Base-by-base conservation (phyloP, 306 rosid species). In the Cucurbita argyrosperma region DNA sequence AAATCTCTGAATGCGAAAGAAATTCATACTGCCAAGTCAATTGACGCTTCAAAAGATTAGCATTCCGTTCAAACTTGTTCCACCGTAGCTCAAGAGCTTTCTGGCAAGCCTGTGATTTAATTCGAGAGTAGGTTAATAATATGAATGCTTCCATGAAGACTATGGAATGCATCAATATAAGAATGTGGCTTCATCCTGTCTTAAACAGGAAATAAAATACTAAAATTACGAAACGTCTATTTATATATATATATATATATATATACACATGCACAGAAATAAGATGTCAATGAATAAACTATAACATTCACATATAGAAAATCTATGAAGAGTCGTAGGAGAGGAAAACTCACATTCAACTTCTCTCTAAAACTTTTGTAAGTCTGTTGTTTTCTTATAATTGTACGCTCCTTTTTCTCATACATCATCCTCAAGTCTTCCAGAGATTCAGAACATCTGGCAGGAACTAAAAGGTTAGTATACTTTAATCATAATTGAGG, bases 11-110 rank as follows among this genome's bases (percentile, higher is more conserved):
- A 52, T 51, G 49, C 59, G 7, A 70, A 71, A 78, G 79, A 56
- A 79, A 66, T 71, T 76, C 86, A 39, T 94, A 94, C 98, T 81
- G 87, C 97, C 98, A 90, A 23, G 92, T 87, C 78, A 94, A 74
- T 78, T 90, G 90, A 26, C 85, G 87, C 86, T 80, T 90, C 80
- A 89, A 76, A 74, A 80, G 76, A 63, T 52, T 62, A 38, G 96
- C 92, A 77, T 89, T 94, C 66, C 88, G 82, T 70, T 72, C 73
- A 71, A 90, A 88, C 82, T 94, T 90, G 30, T 16, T 56, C 77
- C 78, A 68, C 63, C 98, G 83, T 53, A 51, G 51, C 1, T 83
- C 77, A 3, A 94, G 79, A 67, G 97, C 97, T 58, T 80, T 80
- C 68, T 78, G 72, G 80, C 96, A 88, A 54, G 96, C 91, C 98